A percentile compares a stretch with the other conserved stretches of the same genome.
Conservation (phyloP, 495 filamentous ascomycete species). For the Aspergillus olivimuriae region DNA sequence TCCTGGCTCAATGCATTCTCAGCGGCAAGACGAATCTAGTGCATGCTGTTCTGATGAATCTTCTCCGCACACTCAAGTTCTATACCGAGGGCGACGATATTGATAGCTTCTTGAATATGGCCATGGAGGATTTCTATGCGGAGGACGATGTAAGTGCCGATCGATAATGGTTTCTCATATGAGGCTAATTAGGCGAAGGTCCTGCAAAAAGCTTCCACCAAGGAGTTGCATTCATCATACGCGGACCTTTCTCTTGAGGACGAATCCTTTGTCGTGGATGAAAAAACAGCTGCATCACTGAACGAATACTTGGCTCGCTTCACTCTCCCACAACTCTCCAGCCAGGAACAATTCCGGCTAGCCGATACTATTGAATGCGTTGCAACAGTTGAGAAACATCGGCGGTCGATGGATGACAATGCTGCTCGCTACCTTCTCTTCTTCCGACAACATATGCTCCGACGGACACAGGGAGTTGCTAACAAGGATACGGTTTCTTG, state of each 20-base stretch:
- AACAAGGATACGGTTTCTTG: conserved; percentile 70
- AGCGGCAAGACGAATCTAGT: conserved; percentile 70
- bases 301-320: conserved; percentile 72
- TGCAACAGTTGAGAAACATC: conserved; percentile 80
- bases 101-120: conserved; percentile 72
- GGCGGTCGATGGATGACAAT: conserved; percentile 88
- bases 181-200: conserved; percentile 28
- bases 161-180: background rate
- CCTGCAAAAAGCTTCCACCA: conserved; percentile 34
- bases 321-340: conserved; percentile 75
- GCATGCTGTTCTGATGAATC: conserved; percentile 62
- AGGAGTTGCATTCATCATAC: conserved; percentile 49
- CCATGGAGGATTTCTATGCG: conserved; percentile 64
- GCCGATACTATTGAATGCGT: conserved; percentile 85
- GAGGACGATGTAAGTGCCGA: conserved; percentile 36
- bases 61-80: conserved; percentile 78
- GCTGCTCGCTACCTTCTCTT: conserved; percentile 86
- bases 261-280: conserved; percentile 58
- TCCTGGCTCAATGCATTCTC: conserved; percentile 82
- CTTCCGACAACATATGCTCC: conserved; percentile 77
- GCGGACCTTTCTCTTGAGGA: conserved; percentile 52
- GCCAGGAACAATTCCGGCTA: conserved; percentile 82
- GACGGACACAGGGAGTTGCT: conserved; percentile 51
- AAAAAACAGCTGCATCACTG: conserved; percentile 62
- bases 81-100: conserved; percentile 76